Conservation (phyloP, 441 rosid species). For the Rhodomyrtus psidioides region DNA sequence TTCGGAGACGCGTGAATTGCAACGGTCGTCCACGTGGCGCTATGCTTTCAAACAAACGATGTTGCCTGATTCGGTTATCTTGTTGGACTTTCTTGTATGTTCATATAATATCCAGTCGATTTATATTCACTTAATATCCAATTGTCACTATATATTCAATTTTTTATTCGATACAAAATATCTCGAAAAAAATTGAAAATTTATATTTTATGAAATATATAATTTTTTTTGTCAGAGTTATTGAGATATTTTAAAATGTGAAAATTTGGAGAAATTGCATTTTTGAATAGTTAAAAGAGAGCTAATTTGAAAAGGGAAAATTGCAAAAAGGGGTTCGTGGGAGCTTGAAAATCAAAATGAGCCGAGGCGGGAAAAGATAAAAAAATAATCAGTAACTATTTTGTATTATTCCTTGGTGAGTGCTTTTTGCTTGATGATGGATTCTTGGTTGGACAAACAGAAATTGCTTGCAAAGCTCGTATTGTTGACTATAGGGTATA, state of each 20-base stretch:
- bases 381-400: background rate
- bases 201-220: no score
- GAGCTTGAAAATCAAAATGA: background rate
- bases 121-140: background rate
- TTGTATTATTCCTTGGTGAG: background rate
- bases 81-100: background rate
- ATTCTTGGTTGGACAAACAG: background rate
- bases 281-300: background rate
- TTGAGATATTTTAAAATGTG: background rate
- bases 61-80: slow-evolving; percentile 15
- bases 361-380: background rate
- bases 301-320: background rate
- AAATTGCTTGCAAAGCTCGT: background rate
- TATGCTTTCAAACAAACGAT: slow-evolving; percentile 8
- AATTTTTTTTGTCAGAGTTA: no score
- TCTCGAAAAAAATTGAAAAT: background rate
- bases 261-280: background rate
- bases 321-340: background rate
- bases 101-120: background rate
- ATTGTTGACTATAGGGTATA: background rate
- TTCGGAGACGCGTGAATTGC: background rate
- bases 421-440: background rate
- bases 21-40: slow-evolving; percentile 34
- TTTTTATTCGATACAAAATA: background rate
- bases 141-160: background rate